phyloP scores from a whole-genome alignment of 1,139 yeast genomes.

The Citeromyces siamensis region DNA sequence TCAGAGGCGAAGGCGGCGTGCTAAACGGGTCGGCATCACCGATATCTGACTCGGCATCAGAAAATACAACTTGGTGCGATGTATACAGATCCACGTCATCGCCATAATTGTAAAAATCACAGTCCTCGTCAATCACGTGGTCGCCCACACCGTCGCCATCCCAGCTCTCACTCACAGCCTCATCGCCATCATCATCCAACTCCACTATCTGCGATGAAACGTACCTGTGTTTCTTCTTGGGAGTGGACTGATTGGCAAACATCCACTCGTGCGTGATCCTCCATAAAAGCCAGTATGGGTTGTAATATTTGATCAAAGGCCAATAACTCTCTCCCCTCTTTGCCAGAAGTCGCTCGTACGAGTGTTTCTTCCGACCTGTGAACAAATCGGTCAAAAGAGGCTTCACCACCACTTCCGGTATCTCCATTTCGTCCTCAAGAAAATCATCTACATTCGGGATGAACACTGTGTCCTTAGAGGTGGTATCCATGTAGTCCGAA shows the following conservation, averaged over 20 bases:
- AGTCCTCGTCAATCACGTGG: slow-evolving; percentile 1
- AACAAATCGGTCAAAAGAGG: slow-evolving; percentile 9
- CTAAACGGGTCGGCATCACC: neutral
- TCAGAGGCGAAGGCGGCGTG: neutral
- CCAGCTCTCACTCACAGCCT: slow-evolving; percentile 6
- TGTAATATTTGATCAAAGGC: slow-evolving; percentile 12
- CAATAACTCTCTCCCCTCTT: slow-evolving; percentile 10
- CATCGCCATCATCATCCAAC: slow-evolving; percentile 8
- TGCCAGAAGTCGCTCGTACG: slow-evolving; percentile 5
- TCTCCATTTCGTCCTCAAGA: slow-evolving; percentile 11
- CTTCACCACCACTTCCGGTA: slow-evolving; percentile 9
- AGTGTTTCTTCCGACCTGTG: slow-evolving; percentile 4
- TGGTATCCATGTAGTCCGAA: slow-evolving; percentile 3
- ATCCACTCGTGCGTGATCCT: slow-evolving; percentile 9
- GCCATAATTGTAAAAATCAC: neutral
- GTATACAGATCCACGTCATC: slow-evolving; percentile 2
- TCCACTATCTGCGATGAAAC: slow-evolving; percentile 6
- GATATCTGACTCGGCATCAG: neutral
- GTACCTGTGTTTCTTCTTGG: slow-evolving; percentile 2
- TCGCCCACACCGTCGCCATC: slow-evolving; percentile 5
- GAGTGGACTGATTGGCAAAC: slow-evolving; percentile 2
- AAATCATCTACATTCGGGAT: slow-evolving; percentile 14
- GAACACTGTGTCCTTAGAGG: slow-evolving; percentile 7
- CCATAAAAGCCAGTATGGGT: slow-evolving; percentile 11
- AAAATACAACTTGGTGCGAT: neutral